These are phyloP conservation scores for Eucalyptus cloeziana DNA, from an alignment of 345 rosid genomes.

Conservation along the genomic window DNA sequence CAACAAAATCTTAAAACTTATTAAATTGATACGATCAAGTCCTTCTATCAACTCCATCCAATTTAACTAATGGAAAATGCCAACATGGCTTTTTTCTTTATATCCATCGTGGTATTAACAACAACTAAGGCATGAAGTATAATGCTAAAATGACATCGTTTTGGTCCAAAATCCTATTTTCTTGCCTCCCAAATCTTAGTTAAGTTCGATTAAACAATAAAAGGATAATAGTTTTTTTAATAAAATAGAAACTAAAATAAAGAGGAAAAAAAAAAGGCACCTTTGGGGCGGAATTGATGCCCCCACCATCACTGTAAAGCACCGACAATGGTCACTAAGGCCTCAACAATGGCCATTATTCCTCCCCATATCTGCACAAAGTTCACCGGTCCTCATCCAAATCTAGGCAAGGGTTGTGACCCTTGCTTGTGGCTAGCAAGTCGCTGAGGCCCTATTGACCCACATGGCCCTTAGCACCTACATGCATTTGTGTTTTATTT, in stretches of 20 bases:
- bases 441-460: background rate
- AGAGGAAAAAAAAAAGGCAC: rapidly evolving
- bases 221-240: background rate
- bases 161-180: no score
- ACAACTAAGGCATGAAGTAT: no score
- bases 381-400: background rate
- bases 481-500: no score
- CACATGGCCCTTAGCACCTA: no score
- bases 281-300: background rate
- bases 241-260: background rate
- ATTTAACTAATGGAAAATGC: no score
- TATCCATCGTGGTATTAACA: no score
- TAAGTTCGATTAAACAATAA: no score
- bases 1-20: no score
- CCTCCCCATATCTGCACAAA: background rate
- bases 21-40: background rate
- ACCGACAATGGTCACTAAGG: rapidly evolving
- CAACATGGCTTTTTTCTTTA: no score
- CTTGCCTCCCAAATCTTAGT: background rate
- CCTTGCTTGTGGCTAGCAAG: background rate
- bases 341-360: background rate
- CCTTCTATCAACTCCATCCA: rapidly evolving
- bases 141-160: no score
- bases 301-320: background rate
- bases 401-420: rapidly evolving